Base-by-base conservation (phyloP, 345 rosid genomes). In the Eutrema heterophyllum region DNA sequence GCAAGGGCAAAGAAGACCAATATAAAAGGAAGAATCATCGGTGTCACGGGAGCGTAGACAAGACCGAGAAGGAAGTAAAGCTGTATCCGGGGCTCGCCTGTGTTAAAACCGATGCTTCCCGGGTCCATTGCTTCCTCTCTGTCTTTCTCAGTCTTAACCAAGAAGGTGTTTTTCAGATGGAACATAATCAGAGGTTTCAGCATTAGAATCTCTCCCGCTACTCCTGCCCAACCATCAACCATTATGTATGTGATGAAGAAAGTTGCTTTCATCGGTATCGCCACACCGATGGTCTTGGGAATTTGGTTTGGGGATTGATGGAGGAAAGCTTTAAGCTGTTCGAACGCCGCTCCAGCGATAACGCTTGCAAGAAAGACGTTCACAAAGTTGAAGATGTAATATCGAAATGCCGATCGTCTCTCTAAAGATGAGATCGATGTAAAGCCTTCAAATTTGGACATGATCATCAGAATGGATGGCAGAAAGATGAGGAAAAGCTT, bases 151-250 rank as follows among this genome's bases (percentile, higher is more conserved):
- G 99, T 95, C 82, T 90, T 95, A 75, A 92, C 99, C 84, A 95
- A 82, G 79, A 95, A 85, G 26, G 82, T 80, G 76, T 95, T 95
- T 83, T 95, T 95, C 80, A 95, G 64, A 86, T 95, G 99, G 78
- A 72, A 95, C 67, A 95, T 53, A 35, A 95, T 84, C 35, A 95
- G 84, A 35, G 99, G 84, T 79, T 95, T 88, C 84, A 92, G 58
- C 97, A 83, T 90, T 39, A 95, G 75, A 71, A 95, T 86, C 83
- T 95, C 99, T 27, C 67, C 96, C 11, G 99, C 99, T 4, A 95
- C 80, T 49, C 99, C 97, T 62, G 99, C 97, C 99, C 99, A 95
- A 70, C 99, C 99, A 61, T 95, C 99, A 35, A 95, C 97, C 99
- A 92, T 95, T 76, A 95, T 95, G 54, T 89, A 95, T 13, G 97